Conservation (phyloP, 768 basidiomycete genomes). For the Austroboletus eburneus region DNA sequence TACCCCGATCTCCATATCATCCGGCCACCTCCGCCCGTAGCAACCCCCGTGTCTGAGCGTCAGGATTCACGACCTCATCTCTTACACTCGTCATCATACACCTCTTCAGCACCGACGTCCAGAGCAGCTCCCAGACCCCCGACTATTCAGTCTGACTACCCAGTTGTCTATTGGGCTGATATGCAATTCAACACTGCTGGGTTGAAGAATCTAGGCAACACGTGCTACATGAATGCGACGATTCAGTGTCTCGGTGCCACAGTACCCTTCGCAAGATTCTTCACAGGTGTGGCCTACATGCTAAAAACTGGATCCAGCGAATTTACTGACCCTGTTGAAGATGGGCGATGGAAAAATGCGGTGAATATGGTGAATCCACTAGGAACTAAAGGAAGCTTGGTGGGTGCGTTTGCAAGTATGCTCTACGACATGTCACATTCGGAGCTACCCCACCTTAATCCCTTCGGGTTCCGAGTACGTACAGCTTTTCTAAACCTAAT, state of each 20-base stretch:
- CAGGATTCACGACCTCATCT: conserved; percentile 70
- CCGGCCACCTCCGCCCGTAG: conserved; percentile 77
- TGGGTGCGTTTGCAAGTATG: conserved; percentile 77
- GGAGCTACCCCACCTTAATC: conserved; percentile 77
- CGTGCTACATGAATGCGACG: conserved; percentile 99
- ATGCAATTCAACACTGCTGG: conserved; percentile 76
- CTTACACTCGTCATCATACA: conserved; percentile 34
- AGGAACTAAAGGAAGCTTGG: conserved; percentile 82
- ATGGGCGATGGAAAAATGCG: conserved; percentile 75
- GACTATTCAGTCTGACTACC: conserved; percentile 70
- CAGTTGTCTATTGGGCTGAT: conserved; percentile 82
- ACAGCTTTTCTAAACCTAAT: conserved; percentile 19
- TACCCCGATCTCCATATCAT: conserved; percentile 75
- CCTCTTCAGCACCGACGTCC: conserved; percentile 17
- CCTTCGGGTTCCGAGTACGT: conserved; percentile 78
- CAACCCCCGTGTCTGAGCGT: conserved; percentile 63
- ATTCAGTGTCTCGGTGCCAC: conserved; percentile 96
- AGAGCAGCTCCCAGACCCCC: conserved; percentile 52
- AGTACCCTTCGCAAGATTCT: conserved; percentile 88
- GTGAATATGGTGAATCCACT: conserved; percentile 84
- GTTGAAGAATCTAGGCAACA: conserved; percentile 93
- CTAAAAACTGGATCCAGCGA: not conserved
- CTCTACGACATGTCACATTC: conserved; percentile 86
- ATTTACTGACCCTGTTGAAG: conserved; percentile 33
- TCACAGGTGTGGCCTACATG: conserved; percentile 56